These are phyloP conservation scores for Musa acuminata DNA, from an alignment of 176 grass and related monocot genomes.

Conservation along the genomic window DNA sequence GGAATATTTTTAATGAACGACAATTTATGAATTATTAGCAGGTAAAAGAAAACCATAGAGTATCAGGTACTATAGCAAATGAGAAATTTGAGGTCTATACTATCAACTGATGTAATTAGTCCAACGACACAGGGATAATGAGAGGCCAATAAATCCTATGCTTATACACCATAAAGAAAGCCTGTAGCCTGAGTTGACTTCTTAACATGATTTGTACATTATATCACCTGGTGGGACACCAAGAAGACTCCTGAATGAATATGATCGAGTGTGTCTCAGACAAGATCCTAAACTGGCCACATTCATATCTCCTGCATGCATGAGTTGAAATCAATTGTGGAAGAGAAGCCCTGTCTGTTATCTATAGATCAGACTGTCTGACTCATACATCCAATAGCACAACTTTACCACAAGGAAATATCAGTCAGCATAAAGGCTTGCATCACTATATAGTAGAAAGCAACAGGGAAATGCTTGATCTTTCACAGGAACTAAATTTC, in stretches of 20 bases:
- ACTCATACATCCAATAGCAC: not conserved
- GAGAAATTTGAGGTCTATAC: not conserved
- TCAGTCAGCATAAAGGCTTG: conserved; percentile 16
- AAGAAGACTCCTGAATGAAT: not conserved
- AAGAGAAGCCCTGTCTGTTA: not conserved
- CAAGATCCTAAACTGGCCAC: not conserved
- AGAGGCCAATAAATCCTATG: not conserved
- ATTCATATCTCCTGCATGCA: not conserved
- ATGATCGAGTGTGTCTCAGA: not conserved
- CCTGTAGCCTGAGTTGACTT: not conserved
- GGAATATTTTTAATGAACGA: not conserved
- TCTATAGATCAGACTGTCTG: not conserved
- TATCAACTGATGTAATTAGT: not conserved
- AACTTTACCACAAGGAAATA: not conserved
- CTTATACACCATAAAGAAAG: too few relatives aligned
- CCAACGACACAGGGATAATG: not conserved
- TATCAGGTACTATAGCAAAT: not conserved
- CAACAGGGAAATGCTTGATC: not conserved
- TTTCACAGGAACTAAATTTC: not conserved
- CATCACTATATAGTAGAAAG: not conserved
- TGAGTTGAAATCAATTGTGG: not conserved
- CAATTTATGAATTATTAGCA: not conserved
- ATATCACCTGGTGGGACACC: not conserved
- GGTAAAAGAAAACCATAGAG: not conserved
- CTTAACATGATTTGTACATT: not conserved